A percentile compares a stretch with the other conserved stretches of the same genome.
phyloP scores from a whole-genome alignment of 2,329 filamentous ascomycete genomes.

The Clarireedia paspali region DNA sequence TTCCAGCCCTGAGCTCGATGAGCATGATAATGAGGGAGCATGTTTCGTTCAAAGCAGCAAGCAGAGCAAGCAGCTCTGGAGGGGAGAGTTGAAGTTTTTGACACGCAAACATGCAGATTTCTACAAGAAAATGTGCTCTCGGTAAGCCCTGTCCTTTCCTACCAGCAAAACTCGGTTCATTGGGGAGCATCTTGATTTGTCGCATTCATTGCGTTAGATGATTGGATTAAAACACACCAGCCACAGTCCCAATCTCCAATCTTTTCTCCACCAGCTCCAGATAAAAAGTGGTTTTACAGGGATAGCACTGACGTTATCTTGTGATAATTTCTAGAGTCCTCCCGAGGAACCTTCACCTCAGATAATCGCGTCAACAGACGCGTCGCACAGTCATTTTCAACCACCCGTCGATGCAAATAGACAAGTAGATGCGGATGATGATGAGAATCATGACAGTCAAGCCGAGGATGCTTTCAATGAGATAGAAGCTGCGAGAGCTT shows the following conservation, averaged over 20 bases:
- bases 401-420: not conserved
- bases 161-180: not conserved
- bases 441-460: not conserved
- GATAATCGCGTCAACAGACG: not conserved
- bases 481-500: not conserved
- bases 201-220: too few relatives aligned
- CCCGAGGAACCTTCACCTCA: not conserved
- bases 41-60: not conserved
- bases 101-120: constrained; percentile 14
- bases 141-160: constrained; percentile 9
- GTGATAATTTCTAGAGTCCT: not conserved
- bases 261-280: not conserved
- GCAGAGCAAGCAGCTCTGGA: constrained; percentile 12
- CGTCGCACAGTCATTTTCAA: not conserved
- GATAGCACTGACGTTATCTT: constrained; percentile 5
- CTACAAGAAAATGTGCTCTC: constrained; percentile 13
- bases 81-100: constrained; percentile 7
- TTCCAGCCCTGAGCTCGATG: too few relatives aligned
- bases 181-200: too few relatives aligned
- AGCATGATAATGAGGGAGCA: not conserved
- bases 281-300: not conserved
- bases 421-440: not conserved
- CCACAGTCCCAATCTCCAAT: too few relatives aligned
- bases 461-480: not conserved
- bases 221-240: too few relatives aligned